phyloP scores from a whole-genome alignment of 176 grass and related monocot genomes.

The Canna indica region DNA sequence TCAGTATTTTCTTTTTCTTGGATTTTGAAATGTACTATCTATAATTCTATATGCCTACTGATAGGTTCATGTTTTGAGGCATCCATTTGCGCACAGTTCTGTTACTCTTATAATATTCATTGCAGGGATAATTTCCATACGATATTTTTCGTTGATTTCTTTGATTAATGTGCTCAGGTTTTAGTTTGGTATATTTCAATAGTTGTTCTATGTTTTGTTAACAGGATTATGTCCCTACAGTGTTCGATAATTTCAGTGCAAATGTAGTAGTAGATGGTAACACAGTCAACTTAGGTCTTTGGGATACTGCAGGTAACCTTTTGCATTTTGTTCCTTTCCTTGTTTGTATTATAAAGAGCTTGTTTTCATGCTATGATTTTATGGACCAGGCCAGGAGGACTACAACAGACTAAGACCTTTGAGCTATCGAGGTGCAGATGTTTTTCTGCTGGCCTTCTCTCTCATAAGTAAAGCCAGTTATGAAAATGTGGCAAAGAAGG shows the following conservation, averaged over 20 bases:
- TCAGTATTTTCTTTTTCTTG: neutral
- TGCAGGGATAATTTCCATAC: neutral
- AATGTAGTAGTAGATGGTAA: constrained; percentile 69
- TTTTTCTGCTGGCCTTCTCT: constrained; percentile 74
- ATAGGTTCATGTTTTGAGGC: neutral
- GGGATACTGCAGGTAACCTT: constrained; percentile 58
- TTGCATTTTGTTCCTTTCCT: constrained; percentile 9
- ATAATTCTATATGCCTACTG: neutral
- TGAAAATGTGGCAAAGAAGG: constrained; percentile 79
- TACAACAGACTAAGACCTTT: constrained; percentile 74
- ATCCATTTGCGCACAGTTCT: neutral
- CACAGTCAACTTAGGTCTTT: constrained; percentile 64
- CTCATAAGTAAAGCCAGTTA: constrained; percentile 78
- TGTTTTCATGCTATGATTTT: neutral
- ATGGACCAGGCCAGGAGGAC: constrained; percentile 62
- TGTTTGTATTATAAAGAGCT: neutral
- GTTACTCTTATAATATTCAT: neutral
- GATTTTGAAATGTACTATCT: neutral
- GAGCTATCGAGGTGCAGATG: constrained; percentile 69
- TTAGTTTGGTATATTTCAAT: neutral
- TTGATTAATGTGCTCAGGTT: neutral
- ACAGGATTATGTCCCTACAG: constrained; percentile 67
- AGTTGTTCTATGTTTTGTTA: constrained; percentile 4
- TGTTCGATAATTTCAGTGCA: constrained; percentile 74
- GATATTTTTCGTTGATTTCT: neutral